These are phyloP conservation scores for Cladobotryum mycophilum DNA, from an alignment of 2,329 filamentous ascomycete genomes.

Conservation along the genomic window DNA sequence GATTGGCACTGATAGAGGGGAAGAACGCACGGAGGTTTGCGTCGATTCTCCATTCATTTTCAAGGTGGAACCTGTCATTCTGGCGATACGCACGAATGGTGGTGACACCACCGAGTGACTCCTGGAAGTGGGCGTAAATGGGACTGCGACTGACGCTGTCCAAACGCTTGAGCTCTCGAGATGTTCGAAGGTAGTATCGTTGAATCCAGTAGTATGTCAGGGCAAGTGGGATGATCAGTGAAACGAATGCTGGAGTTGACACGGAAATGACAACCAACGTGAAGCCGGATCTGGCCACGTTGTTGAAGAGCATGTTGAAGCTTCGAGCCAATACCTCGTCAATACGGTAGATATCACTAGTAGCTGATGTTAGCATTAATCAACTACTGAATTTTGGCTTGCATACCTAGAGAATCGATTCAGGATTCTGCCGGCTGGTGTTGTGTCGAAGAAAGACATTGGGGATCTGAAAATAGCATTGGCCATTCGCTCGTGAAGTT, in stretches of 20 bases:
- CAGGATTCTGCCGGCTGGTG: conserved; percentile 88
- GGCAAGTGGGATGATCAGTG: conserved; percentile 73
- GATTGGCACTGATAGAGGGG: conserved; percentile 86
- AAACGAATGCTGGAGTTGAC: conserved; percentile 72
- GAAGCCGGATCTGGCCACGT: conserved; percentile 68
- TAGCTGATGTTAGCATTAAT: too few species aligned
- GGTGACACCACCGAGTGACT: conserved; percentile 86
- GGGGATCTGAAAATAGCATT: conserved; percentile 95
- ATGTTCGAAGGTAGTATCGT: conserved; percentile 93
- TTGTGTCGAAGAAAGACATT: conserved; percentile 99
- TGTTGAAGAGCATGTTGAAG: conserved; percentile 93
- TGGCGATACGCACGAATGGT: conserved; percentile 95
- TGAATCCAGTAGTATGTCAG: conserved; percentile 88
- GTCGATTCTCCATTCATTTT: conserved; percentile 97
- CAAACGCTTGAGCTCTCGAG: conserved; percentile 89
- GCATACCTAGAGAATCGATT: conserved; percentile 70
- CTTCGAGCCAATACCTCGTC: conserved; percentile 92
- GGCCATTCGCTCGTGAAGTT: conserved; percentile 95
- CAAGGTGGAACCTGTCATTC: conserved; percentile 75
- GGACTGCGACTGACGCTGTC: conserved; percentile 94
- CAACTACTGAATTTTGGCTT: too few species aligned
- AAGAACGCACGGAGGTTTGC: conserved; percentile 91
- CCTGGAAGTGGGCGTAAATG: conserved; percentile 97
- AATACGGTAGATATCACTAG: conserved; percentile 69
- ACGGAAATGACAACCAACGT: conserved; percentile 81